Conservation (phyloP, 768 basidiomycete genomes). For the Hortiboletus flavorubellus region DNA sequence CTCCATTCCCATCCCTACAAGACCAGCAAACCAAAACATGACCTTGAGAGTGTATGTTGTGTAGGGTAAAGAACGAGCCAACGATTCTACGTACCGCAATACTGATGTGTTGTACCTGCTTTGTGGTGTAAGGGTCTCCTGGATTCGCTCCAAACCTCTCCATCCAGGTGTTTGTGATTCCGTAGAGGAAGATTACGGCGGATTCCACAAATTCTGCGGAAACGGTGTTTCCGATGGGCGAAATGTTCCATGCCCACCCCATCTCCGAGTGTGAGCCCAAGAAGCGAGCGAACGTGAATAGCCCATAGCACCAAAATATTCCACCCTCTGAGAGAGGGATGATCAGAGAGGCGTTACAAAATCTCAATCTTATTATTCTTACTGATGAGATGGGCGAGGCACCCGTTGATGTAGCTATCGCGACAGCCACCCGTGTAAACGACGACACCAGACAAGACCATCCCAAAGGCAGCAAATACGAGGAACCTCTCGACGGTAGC, state of each 20-base stretch:
- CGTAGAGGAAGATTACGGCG: conserved; percentile 81
- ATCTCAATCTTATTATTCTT: conserved; percentile 23
- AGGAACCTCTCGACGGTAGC: conserved; percentile 58
- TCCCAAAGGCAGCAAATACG: conserved; percentile 67
- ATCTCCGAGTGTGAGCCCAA: conserved; percentile 80
- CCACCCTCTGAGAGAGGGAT: conserved; percentile 58
- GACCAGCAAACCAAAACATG: conserved; percentile 95
- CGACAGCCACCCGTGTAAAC: conserved; percentile 89
- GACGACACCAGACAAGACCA: conserved; percentile 66
- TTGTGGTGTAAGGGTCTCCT: conserved; percentile 84
- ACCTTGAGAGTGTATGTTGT: conserved; percentile 37
- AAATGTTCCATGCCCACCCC: conserved; percentile 95
- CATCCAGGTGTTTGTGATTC: conserved; percentile 94
- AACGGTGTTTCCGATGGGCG: conserved; percentile 46
- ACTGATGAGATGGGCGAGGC: conserved; percentile 92
- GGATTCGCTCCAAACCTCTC: conserved; percentile 84
- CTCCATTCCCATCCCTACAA: conserved; percentile 87
- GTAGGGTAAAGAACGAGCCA: not conserved
- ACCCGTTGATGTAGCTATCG: conserved; percentile 72
- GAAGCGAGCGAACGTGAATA: conserved; percentile 91
- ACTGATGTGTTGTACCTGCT: conserved; percentile 90
- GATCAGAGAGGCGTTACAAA: not conserved
- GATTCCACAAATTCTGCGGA: conserved; percentile 81
- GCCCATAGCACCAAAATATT: conserved; percentile 91
- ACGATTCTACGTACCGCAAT: conserved; percentile 64